Evolutionary conservation across 2,329 filamentous ascomycete species (phyloP).

Genomic region (Alternaria incomplexa): DNA sequence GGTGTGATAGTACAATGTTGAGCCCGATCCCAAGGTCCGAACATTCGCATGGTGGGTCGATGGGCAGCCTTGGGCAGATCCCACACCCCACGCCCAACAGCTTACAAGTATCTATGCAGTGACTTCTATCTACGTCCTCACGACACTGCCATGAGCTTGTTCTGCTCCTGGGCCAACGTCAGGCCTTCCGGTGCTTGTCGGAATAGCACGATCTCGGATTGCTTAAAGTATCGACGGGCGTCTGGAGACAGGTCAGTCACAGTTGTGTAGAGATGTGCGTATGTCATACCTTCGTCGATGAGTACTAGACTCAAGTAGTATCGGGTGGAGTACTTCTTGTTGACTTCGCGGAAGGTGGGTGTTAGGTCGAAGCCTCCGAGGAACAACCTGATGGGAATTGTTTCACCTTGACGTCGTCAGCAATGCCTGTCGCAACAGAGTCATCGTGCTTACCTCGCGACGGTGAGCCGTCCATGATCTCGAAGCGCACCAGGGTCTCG

Average conservation of each 20-base stretch:
- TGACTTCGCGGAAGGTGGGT: slow-evolving; percentile 97
- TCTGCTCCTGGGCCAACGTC: slow-evolving; percentile 56
- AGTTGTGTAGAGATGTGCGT: not conserved
- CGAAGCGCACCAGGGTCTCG: slow-evolving; percentile 95
- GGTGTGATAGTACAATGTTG: not conserved
- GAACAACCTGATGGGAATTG: slow-evolving; percentile 96
- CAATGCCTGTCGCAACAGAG: not conserved
- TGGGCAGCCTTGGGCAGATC: not conserved
- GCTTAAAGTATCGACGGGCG: slow-evolving; percentile 96
- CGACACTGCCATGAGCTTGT: slow-evolving; percentile 49
- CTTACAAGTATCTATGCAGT: not conserved
- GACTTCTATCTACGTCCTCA: slow-evolving; percentile 19
- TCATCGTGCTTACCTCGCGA: slow-evolving; percentile 71
- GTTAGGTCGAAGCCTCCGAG: slow-evolving; percentile 97
- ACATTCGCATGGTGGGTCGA: not conserved
- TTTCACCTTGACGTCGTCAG: slow-evolving; percentile 65
- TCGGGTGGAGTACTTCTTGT: slow-evolving; percentile 98
- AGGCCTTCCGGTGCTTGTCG: slow-evolving; percentile 69
- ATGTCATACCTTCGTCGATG: slow-evolving; percentile 80
- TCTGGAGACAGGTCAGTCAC: slow-evolving; percentile 62
- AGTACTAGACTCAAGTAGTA: slow-evolving; percentile 97
- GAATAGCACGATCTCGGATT: slow-evolving; percentile 97
- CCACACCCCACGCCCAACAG: not conserved
- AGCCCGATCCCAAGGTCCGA: not conserved
- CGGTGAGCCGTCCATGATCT: slow-evolving; percentile 99